phyloP scores from a whole-genome alignment of 78 protist species.

The Tieghemostelium lacteum region DNA sequence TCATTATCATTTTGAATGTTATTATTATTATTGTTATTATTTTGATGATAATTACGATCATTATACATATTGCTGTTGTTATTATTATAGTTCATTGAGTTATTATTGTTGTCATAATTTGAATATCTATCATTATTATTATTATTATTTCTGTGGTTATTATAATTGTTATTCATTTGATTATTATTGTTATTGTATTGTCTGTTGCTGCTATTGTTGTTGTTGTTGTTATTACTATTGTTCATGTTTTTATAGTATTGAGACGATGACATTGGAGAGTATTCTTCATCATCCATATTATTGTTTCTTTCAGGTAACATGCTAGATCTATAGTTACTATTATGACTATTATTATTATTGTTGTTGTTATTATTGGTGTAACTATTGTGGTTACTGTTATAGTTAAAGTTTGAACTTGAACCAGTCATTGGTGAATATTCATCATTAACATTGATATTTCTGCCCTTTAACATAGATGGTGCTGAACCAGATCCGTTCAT shows the following conservation, averaged over 20 bases:
- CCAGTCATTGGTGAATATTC: neutral
- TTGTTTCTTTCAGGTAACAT: too few species aligned
- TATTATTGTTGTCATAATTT: slow-evolving; percentile 2
- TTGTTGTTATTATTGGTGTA: neutral
- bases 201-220: too few species aligned
- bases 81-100: neutral
- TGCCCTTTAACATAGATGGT: neutral
- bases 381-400: neutral
- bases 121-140: neutral
- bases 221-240: too few species aligned
- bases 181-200: neutral
- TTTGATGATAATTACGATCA: too few species aligned
- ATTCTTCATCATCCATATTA: too few species aligned
- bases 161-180: neutral
- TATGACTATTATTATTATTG: neutral
- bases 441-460: neutral
- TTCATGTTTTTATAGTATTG: too few species aligned
- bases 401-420: neutral
- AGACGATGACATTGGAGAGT: too few species aligned
- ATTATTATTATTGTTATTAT: too few species aligned
- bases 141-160: neutral
- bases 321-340: neutral
- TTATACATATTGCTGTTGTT: too few species aligned
- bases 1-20: too few species aligned
- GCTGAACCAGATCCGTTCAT: neutral